These are phyloP conservation scores for Mycena latifolia DNA, from an alignment of 768 basidiomycete genomes.

Conservation along the genomic window DNA sequence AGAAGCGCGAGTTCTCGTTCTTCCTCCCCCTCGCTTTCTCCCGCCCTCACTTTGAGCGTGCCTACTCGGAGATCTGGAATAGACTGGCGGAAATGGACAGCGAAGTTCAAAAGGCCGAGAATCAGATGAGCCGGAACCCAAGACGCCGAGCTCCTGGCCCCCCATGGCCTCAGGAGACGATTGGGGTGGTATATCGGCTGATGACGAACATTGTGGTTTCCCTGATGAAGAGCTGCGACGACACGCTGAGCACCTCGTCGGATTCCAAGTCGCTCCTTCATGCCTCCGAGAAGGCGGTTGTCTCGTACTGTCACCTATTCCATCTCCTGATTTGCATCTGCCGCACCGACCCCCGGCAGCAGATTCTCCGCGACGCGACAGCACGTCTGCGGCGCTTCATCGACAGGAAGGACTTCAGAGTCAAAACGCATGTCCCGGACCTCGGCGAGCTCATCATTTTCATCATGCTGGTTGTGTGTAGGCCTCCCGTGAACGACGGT, in stretches of 20 bases:
- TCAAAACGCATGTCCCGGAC: constrained; percentile 51
- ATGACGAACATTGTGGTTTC: constrained; percentile 62
- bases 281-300: constrained; percentile 60
- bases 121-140: constrained; percentile 32
- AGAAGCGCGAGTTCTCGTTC: constrained; percentile 53
- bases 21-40: constrained; percentile 63
- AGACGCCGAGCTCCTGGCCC: constrained; percentile 32
- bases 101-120: constrained; percentile 46
- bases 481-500: constrained; percentile 41
- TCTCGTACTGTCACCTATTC: constrained; percentile 60
- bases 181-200: constrained; percentile 55
- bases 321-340: constrained; percentile 55
- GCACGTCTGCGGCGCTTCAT: constrained; percentile 47
- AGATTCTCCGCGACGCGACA: constrained; percentile 52
- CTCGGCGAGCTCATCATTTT: constrained; percentile 58
- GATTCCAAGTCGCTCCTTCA: constrained; percentile 43
- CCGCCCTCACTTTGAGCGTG: constrained; percentile 51
- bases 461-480: constrained; percentile 52
- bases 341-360: constrained; percentile 43
- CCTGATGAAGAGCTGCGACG: constrained; percentile 59
- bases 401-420: constrained; percentile 41
- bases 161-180: constrained; percentile 42
- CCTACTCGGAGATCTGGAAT: constrained; percentile 48
- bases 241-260: constrained; percentile 40
- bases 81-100: constrained; percentile 48